Evolutionary conservation across 2,329 filamentous ascomycete species (phyloP).

Genomic region (Pyricularia sp.): DNA sequence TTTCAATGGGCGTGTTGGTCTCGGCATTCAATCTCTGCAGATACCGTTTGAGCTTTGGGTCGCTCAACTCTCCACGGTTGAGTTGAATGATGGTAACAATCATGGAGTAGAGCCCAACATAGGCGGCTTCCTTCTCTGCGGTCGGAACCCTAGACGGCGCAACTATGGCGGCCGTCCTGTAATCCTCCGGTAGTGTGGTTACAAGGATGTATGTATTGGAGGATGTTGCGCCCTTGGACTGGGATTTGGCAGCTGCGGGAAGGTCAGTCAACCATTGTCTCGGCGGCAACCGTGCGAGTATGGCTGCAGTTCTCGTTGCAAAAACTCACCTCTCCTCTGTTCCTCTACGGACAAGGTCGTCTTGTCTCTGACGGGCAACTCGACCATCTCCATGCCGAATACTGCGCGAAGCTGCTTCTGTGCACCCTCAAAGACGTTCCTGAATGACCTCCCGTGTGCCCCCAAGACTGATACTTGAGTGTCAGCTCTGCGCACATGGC

Average conservation of each 20-base stretch:
- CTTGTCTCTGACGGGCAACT: constrained; percentile 72
- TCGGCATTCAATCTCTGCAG: constrained; percentile 64
- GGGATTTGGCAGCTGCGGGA: constrained; percentile 25
- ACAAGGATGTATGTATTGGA: constrained; percentile 67
- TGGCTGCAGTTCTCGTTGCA: neutral
- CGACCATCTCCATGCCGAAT: constrained; percentile 89
- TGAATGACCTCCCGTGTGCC: constrained; percentile 57
- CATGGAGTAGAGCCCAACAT: constrained; percentile 68
- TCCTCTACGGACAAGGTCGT: constrained; percentile 56
- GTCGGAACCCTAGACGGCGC: constrained; percentile 54
- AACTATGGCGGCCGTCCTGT: constrained; percentile 54
- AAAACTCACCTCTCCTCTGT: constrained; percentile 51
- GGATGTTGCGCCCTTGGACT: constrained; percentile 36
- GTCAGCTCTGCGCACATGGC: neutral
- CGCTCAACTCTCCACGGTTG: constrained; percentile 57
- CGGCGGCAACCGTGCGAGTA: neutral
- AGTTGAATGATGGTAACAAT: constrained; percentile 67
- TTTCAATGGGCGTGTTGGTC: constrained; percentile 36
- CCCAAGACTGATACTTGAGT: constrained; percentile 47
- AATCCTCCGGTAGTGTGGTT: constrained; percentile 55
- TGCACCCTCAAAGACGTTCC: constrained; percentile 60
- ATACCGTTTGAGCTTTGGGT: constrained; percentile 66
- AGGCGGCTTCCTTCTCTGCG: constrained; percentile 58
- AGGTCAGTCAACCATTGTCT: neutral
- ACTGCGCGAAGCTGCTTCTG: constrained; percentile 56